A percentile compares a stretch with the other conserved stretches of the same genome.
These are phyloP conservation scores for Aspergillus funiculosus DNA, from an alignment of 495 filamentous ascomycete species.

Conservation along the genomic window DNA sequence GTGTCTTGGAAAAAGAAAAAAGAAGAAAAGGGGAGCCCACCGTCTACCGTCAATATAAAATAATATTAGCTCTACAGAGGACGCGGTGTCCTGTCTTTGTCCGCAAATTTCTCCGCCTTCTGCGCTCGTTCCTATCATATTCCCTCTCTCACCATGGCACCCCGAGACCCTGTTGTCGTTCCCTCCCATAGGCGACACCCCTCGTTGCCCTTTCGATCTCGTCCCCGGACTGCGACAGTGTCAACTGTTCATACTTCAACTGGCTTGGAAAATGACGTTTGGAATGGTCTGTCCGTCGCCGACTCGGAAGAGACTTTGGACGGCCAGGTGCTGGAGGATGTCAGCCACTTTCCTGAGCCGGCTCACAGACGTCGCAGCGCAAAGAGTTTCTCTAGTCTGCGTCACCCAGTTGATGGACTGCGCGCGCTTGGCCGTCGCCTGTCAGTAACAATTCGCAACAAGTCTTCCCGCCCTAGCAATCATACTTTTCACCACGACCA, in stretches of 20 bases:
- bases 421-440: conserved; percentile 42
- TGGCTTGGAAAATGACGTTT: conserved; percentile 20
- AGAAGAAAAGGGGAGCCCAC: too few relatives aligned
- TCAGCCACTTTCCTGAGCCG: conserved; percentile 31
- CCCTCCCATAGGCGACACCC: conserved; percentile 31
- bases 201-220: conserved; percentile 33
- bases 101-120: neutral
- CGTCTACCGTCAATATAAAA: conserved; percentile 1
- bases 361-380: conserved; percentile 34
- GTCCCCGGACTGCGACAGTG: conserved; percentile 31
- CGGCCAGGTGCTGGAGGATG: conserved; percentile 32
- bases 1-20: conserved; percentile 9
- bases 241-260: conserved; percentile 19
- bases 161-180: conserved; percentile 26
- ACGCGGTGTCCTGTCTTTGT: neutral
- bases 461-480: conserved; percentile 35
- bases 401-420: conserved; percentile 42
- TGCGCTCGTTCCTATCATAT: conserved; percentile 4
- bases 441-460: conserved; percentile 41
- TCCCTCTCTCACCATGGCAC: conserved; percentile 29
- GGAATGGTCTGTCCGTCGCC: conserved; percentile 25
- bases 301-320: conserved; percentile 27
- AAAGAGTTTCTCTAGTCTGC: conserved; percentile 45
- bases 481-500: conserved; percentile 16
- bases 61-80: neutral